Evolutionary conservation across 139 green algal genomes (phyloP).

Genomic region (Picochlorum sp.): DNA sequence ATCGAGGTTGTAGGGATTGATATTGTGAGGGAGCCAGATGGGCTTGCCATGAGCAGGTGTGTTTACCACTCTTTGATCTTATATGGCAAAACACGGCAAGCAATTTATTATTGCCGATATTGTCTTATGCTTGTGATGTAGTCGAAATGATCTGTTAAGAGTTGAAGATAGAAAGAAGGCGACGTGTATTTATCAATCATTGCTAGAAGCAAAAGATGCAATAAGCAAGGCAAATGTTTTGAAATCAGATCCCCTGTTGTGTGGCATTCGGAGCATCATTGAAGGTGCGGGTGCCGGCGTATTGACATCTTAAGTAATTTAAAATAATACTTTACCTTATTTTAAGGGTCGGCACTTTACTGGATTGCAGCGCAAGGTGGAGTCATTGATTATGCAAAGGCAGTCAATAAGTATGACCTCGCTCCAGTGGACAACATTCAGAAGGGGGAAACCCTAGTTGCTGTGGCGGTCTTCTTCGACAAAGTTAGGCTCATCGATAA

Average conservation of each 20-base stretch:
- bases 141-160: conserved; percentile 76
- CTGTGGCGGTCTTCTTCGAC: conserved; percentile 73
- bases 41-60: conserved; percentile 95
- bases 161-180: conserved; percentile 41
- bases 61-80: too few species aligned
- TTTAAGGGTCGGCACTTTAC: too few species aligned
- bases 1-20: conserved; percentile 75
- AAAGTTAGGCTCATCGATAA: conserved; percentile 93
- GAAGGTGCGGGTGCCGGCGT: neutral
- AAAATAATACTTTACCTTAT: neutral
- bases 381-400: conserved; percentile 78
- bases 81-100: conserved; percentile 19
- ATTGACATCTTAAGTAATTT: neutral
- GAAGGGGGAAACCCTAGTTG: conserved; percentile 40
- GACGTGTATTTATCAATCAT: conserved; percentile 37
- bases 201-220: conserved; percentile 10
- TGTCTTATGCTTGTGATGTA: too few species aligned
- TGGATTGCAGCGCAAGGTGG: conserved; percentile 42
- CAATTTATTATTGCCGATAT: neutral
- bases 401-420: conserved; percentile 59
- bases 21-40: conserved; percentile 78
- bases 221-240: neutral
- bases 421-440: conserved; percentile 16
- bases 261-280: neutral
- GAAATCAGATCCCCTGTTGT: neutral